Percentiles rank a stretch among this genome's conserved stretches.
These are phyloP conservation scores for Mikania micrantha DNA, from an alignment of 129 eudicot species.

Conservation along the genomic window DNA sequence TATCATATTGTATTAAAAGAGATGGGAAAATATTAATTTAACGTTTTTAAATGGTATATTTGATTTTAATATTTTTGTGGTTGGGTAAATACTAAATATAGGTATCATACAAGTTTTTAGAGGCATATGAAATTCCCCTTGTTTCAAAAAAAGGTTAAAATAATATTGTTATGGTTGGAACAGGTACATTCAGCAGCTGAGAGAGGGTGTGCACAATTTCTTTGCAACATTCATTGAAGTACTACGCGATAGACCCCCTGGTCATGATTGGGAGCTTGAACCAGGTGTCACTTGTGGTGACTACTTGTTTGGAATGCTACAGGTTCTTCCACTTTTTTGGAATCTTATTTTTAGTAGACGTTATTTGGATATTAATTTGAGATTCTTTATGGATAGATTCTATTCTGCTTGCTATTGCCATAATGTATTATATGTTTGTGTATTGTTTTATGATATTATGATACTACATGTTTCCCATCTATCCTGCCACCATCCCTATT, in stretches of 20 bases:
- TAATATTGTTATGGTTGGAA: neutral
- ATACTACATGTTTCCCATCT: no score
- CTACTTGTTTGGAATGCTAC: conserved; percentile 95
- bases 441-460: no score
- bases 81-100: neutral
- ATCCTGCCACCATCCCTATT: no score
- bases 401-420: no score
- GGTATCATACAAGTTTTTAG: neutral
- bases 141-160: neutral
- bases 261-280: conserved; percentile 99
- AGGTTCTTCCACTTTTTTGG: conserved; percentile 32
- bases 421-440: no score
- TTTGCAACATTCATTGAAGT: conserved; percentile 96
- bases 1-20: no score
- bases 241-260: conserved; percentile 94
- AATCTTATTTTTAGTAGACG: neutral
- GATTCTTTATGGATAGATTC: neutral
- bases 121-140: neutral
- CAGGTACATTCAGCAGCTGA: conserved; percentile 96
- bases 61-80: neutral
- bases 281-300: conserved; percentile 99
- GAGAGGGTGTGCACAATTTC: conserved; percentile 98
- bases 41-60: neutral
- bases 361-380: neutral
- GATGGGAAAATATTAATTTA: no score